A percentile compares a stretch with the other conserved stretches of the same genome.
Conservation (phyloP, 371 early-diverging fungal genomes). For the Actinomortierella wolfii region DNA sequence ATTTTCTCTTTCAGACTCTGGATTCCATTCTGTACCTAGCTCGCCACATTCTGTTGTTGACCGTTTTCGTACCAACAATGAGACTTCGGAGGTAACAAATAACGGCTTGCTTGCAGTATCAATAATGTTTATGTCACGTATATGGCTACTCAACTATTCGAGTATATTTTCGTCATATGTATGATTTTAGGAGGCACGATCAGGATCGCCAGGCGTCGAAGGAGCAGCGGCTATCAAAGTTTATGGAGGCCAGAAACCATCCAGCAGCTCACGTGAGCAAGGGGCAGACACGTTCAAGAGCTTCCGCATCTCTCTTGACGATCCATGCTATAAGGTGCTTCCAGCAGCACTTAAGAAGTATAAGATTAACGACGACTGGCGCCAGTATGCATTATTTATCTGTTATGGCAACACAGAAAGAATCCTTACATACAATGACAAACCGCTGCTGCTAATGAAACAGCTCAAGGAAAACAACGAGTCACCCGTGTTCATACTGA, state of each 20-base stretch:
- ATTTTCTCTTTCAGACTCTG: conserved; percentile 29
- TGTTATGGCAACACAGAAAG: conserved; percentile 73
- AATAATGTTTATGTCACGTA: not conserved
- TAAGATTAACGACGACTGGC: conserved; percentile 89
- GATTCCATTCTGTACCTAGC: conserved; percentile 42
- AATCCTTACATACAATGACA: conserved; percentile 81
- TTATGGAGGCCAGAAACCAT: conserved; percentile 67
- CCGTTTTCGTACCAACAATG: conserved; percentile 15
- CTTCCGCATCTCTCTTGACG: conserved; percentile 81
- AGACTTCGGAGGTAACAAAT: conserved; percentile 20
- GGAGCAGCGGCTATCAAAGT: conserved; percentile 78
- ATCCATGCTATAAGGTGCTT: conserved; percentile 86
- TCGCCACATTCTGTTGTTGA: conserved; percentile 41
- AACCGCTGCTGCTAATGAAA: conserved; percentile 78
- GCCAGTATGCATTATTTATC: conserved; percentile 84
- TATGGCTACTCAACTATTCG: not conserved
- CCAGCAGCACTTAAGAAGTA: conserved; percentile 89
- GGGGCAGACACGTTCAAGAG: conserved; percentile 85
- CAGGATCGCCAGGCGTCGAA: conserved; percentile 47
- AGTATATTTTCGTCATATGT: conserved; percentile 4
- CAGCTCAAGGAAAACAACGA: conserved; percentile 79
- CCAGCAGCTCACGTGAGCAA: conserved; percentile 53
- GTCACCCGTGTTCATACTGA: conserved; percentile 78
- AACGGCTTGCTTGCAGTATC: not conserved
- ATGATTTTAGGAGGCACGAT: conserved; percentile 27